Base-by-base conservation (phyloP, 176 grass and related monocot species). In the Puya raimondii region DNA sequence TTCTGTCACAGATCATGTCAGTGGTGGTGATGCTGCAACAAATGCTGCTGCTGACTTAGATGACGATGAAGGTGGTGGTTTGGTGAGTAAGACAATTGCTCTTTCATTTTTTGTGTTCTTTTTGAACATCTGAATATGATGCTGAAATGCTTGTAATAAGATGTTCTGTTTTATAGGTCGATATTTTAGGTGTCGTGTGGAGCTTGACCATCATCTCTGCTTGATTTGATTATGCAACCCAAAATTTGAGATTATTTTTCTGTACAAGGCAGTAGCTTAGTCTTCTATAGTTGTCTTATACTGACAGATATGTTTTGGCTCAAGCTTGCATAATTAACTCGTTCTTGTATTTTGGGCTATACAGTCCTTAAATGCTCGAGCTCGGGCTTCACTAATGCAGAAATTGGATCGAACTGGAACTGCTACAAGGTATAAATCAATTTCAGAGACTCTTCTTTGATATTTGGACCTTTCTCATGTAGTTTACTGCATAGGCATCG, bases 51-150 rank as follows among this genome's bases (percentile, higher is more conserved):
- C 78, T 73, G 95, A 99, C 88, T 87, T 99, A 70, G 95, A 99
- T 75, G 95, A 99, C 42, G 95, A 99, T 66, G 95, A 99, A 82
- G 90, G 87, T 69, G 94, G 90, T 67, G 94, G 95, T n/a, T 78
- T 99, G 95, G 95, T 99, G 51, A 23, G 95, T 87, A 6, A 27
- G 2, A 12, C 50, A 65, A 22, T 64, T 72, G 17, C 23, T 63
- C 57, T 50, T 78, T 66, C 3, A 21, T 22, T 66, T 16, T 73
- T 82, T 6, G 49, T 12, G 2, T 73, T 63, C 2, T 67, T 11
- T 79, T 67, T 33, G 33, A 21, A 42, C 6, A 42, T 42, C 7
- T 42, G 33, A 42, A 42, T 42, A 42, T 42, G 33, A 42, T 42
- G 5, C 33, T 42, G 33, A 42, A 7, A 42, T 42, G 33, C 33